Conservation (phyloP, 75 land plant genomes). For the Cunninghamia lanceolata region DNA sequence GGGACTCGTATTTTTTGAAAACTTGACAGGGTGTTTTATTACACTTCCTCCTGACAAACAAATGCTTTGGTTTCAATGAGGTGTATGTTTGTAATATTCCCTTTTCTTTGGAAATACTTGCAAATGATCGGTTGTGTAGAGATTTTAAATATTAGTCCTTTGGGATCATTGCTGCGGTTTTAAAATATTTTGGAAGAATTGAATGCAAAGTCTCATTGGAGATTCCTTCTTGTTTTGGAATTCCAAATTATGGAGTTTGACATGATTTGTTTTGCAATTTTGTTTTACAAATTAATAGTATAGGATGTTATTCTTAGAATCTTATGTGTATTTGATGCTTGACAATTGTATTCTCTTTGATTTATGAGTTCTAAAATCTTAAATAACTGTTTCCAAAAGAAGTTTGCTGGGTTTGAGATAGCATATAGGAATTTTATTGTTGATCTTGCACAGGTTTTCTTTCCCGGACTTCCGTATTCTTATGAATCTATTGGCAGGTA, state of each 20-base stretch:
- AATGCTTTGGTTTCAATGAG: background rate
- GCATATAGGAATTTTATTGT: background rate
- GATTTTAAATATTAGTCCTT: background rate
- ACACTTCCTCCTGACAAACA: background rate
- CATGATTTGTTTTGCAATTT: background rate
- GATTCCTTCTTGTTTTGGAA: background rate
- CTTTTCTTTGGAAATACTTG: background rate
- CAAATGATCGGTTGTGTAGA: background rate
- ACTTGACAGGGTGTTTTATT: background rate
- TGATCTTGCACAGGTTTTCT: background rate
- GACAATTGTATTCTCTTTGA: background rate
- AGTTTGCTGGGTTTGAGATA: background rate
- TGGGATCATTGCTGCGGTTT: background rate
- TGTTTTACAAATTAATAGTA: background rate
- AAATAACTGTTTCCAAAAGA: background rate
- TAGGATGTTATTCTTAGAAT: background rate
- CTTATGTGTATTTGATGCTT: background rate
- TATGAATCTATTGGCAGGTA: conserved; percentile 25
- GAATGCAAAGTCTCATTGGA: background rate
- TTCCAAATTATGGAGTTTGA: background rate
- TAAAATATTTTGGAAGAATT: background rate
- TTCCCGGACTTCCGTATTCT: background rate
- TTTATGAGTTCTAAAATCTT: background rate
- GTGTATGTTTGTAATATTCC: background rate
- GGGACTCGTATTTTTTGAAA: background rate